Evolutionary conservation across 1,284 basidiomycete species (phyloP).

Genomic region (Somion occarium): DNA sequence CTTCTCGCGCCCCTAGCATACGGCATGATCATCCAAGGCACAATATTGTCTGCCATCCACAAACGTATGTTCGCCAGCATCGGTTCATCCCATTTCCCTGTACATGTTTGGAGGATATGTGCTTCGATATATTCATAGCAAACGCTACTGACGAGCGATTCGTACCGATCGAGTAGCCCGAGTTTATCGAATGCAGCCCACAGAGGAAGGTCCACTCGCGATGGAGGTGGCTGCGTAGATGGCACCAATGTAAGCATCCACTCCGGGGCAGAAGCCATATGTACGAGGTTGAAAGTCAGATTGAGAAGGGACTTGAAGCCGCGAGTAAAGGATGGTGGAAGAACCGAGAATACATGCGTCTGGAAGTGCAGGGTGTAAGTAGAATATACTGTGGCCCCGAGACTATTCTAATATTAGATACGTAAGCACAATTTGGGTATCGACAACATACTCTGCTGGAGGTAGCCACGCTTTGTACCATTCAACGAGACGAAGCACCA

Average conservation of each 20-base stretch:
- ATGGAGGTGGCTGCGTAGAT: slow-evolving; percentile 15
- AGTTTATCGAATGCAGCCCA: slow-evolving; percentile 71
- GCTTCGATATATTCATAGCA: slow-evolving; percentile 82
- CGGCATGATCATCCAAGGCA: slow-evolving; percentile 79
- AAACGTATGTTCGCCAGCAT: slow-evolving; percentile 57
- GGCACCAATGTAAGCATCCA: slow-evolving; percentile 16
- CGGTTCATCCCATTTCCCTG: slow-evolving; percentile 64
- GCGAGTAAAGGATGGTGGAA: slow-evolving; percentile 60
- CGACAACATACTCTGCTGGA: slow-evolving; percentile 41
- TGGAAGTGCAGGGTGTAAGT: slow-evolving; percentile 66
- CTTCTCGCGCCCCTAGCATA: slow-evolving; percentile 64
- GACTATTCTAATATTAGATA: slow-evolving; percentile 32
- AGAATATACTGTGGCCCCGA: slow-evolving; percentile 53
- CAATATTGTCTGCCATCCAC: slow-evolving; percentile 77
- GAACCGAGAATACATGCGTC: slow-evolving; percentile 59
- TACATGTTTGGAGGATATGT: slow-evolving; percentile 63
- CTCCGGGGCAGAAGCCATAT: slow-evolving; percentile 16
- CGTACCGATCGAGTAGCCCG: slow-evolving; percentile 80
- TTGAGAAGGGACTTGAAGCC: slow-evolving; percentile 63
- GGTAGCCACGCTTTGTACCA: slow-evolving; percentile 71
- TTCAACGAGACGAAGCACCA: slow-evolving; percentile 52
- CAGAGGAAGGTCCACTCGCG: slow-evolving; percentile 29
- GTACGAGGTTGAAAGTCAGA: slow-evolving; percentile 43
- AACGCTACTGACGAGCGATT: slow-evolving; percentile 76
- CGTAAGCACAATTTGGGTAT: background rate